These are phyloP conservation scores for Hypholoma sublateritium DNA, from an alignment of 768 basidiomycete genomes.

Conservation along the genomic window DNA sequence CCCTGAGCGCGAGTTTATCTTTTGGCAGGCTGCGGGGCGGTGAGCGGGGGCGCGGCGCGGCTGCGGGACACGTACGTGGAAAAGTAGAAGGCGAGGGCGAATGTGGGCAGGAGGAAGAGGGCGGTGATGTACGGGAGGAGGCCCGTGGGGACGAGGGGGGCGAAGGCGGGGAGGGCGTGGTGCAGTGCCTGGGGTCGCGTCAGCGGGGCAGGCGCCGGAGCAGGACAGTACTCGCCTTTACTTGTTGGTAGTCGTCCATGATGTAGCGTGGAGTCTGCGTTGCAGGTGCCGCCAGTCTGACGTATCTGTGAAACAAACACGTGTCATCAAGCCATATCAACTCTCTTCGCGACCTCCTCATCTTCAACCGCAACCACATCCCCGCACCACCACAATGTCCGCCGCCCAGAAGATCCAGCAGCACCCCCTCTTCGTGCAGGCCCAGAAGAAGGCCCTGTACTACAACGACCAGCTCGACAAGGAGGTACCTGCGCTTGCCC, in stretches of 20 bases:
- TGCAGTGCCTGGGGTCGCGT: slow-evolving; percentile 51
- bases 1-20: slow-evolving; percentile 58
- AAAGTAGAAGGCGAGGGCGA: slow-evolving; percentile 88
- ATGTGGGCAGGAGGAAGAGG: slow-evolving; percentile 70
- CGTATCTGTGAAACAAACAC: slow-evolving; percentile 58
- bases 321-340: slow-evolving; percentile 59
- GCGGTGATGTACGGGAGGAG: slow-evolving; percentile 77
- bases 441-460: slow-evolving; percentile 76
- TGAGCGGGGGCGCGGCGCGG: slow-evolving; percentile 8
- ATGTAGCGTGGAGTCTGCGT: slow-evolving; percentile 24
- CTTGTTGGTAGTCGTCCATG: slow-evolving; percentile 57
- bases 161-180: slow-evolving; percentile 65
- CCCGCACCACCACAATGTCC: slow-evolving; percentile 53
- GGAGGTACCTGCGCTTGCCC: slow-evolving; percentile 60
- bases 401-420: slow-evolving; percentile 81
- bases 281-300: slow-evolving; percentile 31
- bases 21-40: slow-evolving; percentile 66
- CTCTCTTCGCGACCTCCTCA: slow-evolving; percentile 18
- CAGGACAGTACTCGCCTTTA: slow-evolving; percentile 42
- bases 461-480: slow-evolving; percentile 93
- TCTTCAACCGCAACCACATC: slow-evolving; percentile 23
- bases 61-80: slow-evolving; percentile 60
- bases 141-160: slow-evolving; percentile 64
- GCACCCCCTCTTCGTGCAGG: slow-evolving; percentile 85
- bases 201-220: not conserved